Evolutionary conservation across 2,329 filamentous ascomycete species (phyloP).

Genomic region (Aspergillus sp.): DNA sequence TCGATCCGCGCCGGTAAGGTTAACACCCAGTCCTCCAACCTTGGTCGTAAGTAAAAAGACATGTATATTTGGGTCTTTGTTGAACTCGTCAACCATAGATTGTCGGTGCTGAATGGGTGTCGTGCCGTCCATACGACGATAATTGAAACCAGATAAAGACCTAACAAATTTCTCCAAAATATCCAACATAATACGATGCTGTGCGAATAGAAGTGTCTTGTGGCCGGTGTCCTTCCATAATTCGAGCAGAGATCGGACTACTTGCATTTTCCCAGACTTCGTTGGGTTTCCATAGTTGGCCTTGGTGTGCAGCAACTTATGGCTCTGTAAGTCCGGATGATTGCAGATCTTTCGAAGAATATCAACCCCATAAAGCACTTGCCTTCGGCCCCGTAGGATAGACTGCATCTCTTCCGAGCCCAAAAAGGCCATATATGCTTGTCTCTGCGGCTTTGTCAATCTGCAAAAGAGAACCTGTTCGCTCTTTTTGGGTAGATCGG

Average conservation of each 20-base stretch:
- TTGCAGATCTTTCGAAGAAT: constrained; percentile 96
- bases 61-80: constrained; percentile 73
- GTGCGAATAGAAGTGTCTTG: constrained; percentile 89
- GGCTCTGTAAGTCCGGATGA: constrained; percentile 84
- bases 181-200: constrained; percentile 92
- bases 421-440: constrained; percentile 79
- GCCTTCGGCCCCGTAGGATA: constrained; percentile 71
- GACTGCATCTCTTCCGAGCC: constrained; percentile 80
- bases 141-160: constrained; percentile 68
- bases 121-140: constrained; percentile 88
- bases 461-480: constrained; percentile 97
- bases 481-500: constrained; percentile 91
- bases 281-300: constrained; percentile 70
- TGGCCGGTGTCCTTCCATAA: constrained; percentile 92
- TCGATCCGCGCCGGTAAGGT: constrained; percentile 88
- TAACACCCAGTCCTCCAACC: constrained; percentile 90
- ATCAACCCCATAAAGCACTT: constrained; percentile 87
- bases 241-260: constrained; percentile 81
- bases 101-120: constrained; percentile 90
- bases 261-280: constrained; percentile 93
- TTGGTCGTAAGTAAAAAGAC: constrained; percentile 94
- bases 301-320: constrained; percentile 58
- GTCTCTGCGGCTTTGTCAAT: constrained; percentile 74
- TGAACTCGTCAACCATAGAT: constrained; percentile 87
- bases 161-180: constrained; percentile 82